Evolutionary conservation across 1,284 basidiomycete genomes (phyloP), one percentile per base, ranked within the genome.

Genomic region (Fomes fomentarius): DNA sequence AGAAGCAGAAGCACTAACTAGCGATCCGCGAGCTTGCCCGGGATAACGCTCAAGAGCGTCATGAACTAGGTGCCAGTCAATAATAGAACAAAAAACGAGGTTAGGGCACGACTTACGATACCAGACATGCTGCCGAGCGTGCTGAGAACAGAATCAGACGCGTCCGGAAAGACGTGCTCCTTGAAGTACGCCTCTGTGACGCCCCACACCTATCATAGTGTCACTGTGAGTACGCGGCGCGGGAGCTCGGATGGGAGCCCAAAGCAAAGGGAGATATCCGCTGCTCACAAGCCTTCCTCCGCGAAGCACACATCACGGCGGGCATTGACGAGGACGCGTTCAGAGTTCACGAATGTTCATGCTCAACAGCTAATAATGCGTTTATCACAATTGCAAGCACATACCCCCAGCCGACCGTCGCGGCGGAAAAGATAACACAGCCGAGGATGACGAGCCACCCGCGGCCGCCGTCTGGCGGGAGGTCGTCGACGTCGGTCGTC

Each of bases 361-460:
- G 56, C 53, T 57, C 51, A 57, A 50, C 44, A 44, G 11, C 12
- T 33, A 21, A 25, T 38, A 17, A 51, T 43, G 14, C 38, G 31
- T 42, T 14, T 34, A 25, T n/a, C n/a, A 47, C 40, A 30, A 42
- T 41, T 24, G 47, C 48, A 46, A 57, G 45, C 39, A 61, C 59
- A 56, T 62, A 62, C 60, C 57, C 57, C 57, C 56, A 62, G 51
- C 64, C 64, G 35, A 62, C 54, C 17, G 64, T 64, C 14, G 58
- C 56, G 17, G 54, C 57, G 42, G 61, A 59, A 41, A 50, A 61
- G 8, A 65, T 61, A 17, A 65, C 55, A 47, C 63, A 65, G 33
- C 63, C 63, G 21, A 61, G 47, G 40, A 65, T 48, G 35, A 65
- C 63, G 35, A 63, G 47, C 63, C 63, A 65, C 4, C 61, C 63